phyloP scores from a whole-genome alignment of 1,284 basidiomycete genomes.

The Agaricales sp. region DNA sequence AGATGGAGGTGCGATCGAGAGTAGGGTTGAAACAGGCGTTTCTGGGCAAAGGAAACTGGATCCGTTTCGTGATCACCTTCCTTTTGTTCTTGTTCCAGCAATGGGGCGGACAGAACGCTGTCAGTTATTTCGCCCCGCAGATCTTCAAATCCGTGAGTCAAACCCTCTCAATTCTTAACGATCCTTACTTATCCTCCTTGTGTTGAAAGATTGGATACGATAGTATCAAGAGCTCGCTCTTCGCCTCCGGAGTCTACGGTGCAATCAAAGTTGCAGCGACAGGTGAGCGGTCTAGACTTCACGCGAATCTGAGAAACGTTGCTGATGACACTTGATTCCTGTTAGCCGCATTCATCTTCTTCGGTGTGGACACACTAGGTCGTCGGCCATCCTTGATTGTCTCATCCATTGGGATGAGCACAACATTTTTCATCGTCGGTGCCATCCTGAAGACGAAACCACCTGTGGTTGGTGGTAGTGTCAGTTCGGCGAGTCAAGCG shows the following conservation, averaged over 20 bases:
- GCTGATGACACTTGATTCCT: slow-evolving; percentile 37
- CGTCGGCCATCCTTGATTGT: slow-evolving; percentile 62
- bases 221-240: slow-evolving; percentile 47
- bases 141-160: slow-evolving; percentile 37
- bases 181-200: background rate
- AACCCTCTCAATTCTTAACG: slow-evolving; percentile 19
- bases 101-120: slow-evolving; percentile 59
- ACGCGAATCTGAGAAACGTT: slow-evolving; percentile 22
- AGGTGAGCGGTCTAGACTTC: background rate
- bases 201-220: slow-evolving; percentile 47
- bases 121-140: slow-evolving; percentile 48
- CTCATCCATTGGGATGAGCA: slow-evolving; percentile 75
- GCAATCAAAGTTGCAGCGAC: slow-evolving; percentile 32
- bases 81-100: slow-evolving; percentile 55
- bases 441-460: slow-evolving; percentile 69
- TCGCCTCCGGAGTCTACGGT: slow-evolving; percentile 79
- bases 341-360: slow-evolving; percentile 37
- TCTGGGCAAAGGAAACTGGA: slow-evolving; percentile 49
- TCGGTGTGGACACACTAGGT: slow-evolving; percentile 67
- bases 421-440: slow-evolving; percentile 69
- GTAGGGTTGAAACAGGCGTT: slow-evolving; percentile 47
- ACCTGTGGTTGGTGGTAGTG: slow-evolving; percentile 26
- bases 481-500: slow-evolving; percentile 43
- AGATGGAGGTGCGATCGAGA: slow-evolving; percentile 33
- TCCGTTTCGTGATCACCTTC: slow-evolving; percentile 54